Conservation (phyloP, 352 stramenopile species). For the Globisporangium nagaii region DNA sequence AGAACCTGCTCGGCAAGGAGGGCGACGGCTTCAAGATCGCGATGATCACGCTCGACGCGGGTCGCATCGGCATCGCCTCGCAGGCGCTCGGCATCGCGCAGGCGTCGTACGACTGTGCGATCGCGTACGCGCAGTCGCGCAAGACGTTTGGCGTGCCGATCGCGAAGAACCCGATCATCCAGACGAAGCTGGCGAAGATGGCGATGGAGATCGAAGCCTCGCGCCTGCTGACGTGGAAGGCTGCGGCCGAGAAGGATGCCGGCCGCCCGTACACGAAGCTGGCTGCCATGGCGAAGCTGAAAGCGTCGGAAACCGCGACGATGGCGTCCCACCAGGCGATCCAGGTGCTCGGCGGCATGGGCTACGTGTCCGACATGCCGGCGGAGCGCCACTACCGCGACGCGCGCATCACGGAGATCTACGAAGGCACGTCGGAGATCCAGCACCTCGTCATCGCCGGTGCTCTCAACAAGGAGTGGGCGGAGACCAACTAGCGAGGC, state of each 20-base stretch:
- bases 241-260: slow-evolving; percentile 89
- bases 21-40: slow-evolving; percentile 90
- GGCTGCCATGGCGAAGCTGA: slow-evolving; percentile 96
- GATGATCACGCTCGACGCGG: slow-evolving; percentile 91
- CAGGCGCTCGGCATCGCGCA: slow-evolving; percentile 96
- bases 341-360: slow-evolving; percentile 94
- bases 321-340: slow-evolving; percentile 96
- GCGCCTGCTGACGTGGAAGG: slow-evolving; percentile 93
- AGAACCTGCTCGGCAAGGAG: slow-evolving; percentile 77
- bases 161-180: slow-evolving; percentile 83
- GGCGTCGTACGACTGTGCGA: slow-evolving; percentile 93
- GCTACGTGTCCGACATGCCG: slow-evolving; percentile 97
- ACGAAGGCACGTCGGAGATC: slow-evolving; percentile 97
- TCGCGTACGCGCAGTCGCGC: slow-evolving; percentile 93
- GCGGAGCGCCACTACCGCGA: slow-evolving; percentile 96
- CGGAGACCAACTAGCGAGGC: slow-evolving; percentile 39
- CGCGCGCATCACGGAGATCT: slow-evolving; percentile 96
- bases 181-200: slow-evolving; percentile 94
- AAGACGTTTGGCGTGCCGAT: slow-evolving; percentile 94
- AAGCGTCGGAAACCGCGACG: slow-evolving; percentile 93
- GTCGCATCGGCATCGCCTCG: slow-evolving; percentile 93
- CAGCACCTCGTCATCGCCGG: slow-evolving; percentile 95
- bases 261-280: slow-evolving; percentile 89
- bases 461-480: slow-evolving; percentile 96
- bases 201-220: slow-evolving; percentile 89